Evolutionary conservation across 805 yeast species (phyloP), one percentile per base, ranked within the genome.

Genomic region (Candida yuanshanica): DNA sequence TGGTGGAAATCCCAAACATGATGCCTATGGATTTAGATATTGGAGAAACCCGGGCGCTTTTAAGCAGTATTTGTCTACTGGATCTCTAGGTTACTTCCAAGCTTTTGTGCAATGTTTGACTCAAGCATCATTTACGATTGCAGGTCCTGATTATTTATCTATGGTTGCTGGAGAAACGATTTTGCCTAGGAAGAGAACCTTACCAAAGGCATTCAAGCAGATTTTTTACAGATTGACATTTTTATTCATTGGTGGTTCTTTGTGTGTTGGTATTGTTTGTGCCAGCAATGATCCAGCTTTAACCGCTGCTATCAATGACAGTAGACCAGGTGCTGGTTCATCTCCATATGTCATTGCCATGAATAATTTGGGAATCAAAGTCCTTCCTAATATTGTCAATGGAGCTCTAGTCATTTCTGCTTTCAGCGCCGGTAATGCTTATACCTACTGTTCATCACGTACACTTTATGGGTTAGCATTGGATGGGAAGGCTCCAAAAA

Each of bases 311-410:
- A 69, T 83, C 39, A 68, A 70, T 14, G 66, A 72, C 16, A 74
- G 81, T 31, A 74, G 79, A 37, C 82, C 90, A 0, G 93, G 91
- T 42, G 95, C 85, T 1, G 83, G 79, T 26, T 78, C 86, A 6
- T 79, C 89, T 16, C 93, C 95, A 1, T 86, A 82, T 53, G 93
- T 85, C 38, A 77, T 88, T 52, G 91, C 91, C 3, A 87, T 88
- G 88, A 71, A 69, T 41, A 76, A 80, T 47, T 64, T 86, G 53
- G 73, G 76, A 1, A 82, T 88, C 40, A 74, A 67, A 25, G 81
- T 74, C 0, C 66, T 87, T 36, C 95, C 95, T 24, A 76, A 81
- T 54, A 71, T 88, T 45, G 88, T 89, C 43, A 89, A 89, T 61
- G 95, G 77, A 1, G 75, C 86, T 23, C 71, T 88, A 41, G 69